Evolutionary conservation across 2,329 filamentous ascomycete genomes (phyloP), one percentile per base, ranked within the genome.

Genomic region (Neocatenulostroma microsporum): DNA sequence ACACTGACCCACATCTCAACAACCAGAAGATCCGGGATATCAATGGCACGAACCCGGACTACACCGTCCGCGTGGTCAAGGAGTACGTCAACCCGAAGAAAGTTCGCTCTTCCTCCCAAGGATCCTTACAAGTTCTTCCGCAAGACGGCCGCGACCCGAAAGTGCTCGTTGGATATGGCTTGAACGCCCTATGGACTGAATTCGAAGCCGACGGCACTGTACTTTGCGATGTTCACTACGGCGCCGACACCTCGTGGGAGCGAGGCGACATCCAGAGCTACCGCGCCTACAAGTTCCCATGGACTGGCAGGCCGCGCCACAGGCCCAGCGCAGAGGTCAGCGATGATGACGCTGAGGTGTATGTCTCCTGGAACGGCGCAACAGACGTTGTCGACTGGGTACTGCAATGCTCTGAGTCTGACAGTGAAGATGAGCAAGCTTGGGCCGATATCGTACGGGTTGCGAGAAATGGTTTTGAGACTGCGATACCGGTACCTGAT

Each of bases 91-190:
- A 56, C 27, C 47, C 53, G 10, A 37, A 48, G 5, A 25, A 37
- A 4, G 41, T 59, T 57, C 3, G 62, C 65, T 40, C 67, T 58
- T 42, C 71, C 62, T 8, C 67, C 0, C 68, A 72, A 45, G 68
- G 68, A 2, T 68, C 63, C 27, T 66, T 70, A 19, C 74, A 79
- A 42, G 48, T 72, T 1, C 60, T 78, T 0, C 63, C 68, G 0
- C 67, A 67, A 30, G 65, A 64, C n/a, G 29, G 29, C 1, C 67
- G 67, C 18, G 50, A 54, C 32, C 42, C 51, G 5, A 71, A 74
- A 37, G 65, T 69, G 2, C 51, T 78, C 9, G 64, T 78, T 13
- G 71, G 72, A 38, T 78, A 72, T 67, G 73, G 74, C 3, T 48
- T 61, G 25, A 49, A 54, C 13, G 51, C 53, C 1, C 54, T 60